A percentile compares a stretch with the other conserved stretches of the same genome.
Conservation (phyloP, 2,329 filamentous ascomycete genomes). For the Thelonectria discophora region DNA sequence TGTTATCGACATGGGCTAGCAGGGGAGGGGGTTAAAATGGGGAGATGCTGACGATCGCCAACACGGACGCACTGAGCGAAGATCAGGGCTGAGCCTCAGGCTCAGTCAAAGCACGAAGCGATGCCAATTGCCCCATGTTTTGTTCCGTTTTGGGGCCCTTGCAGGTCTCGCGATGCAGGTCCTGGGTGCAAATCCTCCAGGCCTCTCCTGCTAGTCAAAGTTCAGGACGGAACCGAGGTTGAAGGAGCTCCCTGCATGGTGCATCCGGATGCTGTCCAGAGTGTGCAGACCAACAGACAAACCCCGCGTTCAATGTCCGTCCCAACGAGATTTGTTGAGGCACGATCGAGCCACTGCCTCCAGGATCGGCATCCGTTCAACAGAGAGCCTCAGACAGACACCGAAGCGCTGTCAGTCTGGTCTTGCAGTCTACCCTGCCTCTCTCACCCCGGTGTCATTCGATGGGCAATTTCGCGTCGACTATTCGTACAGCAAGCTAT, state of each 20-base stretch:
- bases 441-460: no score
- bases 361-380: background rate
- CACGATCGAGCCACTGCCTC: background rate
- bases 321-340: background rate
- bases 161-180: slow-evolving; percentile 38
- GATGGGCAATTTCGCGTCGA: no score
- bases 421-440: no score
- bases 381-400: background rate
- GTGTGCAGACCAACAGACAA: background rate
- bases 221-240: background rate
- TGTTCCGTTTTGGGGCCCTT: slow-evolving; percentile 1
- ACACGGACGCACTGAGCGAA: slow-evolving; percentile 4
- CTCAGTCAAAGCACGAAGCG: background rate
- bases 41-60: slow-evolving; percentile 6
- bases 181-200: slow-evolving; percentile 34
- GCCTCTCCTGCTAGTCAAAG: background rate
- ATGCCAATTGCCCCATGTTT: background rate
- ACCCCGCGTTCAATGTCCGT: background rate
- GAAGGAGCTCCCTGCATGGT: background rate
- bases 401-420: no score
- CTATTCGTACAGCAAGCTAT: no score
- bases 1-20: slow-evolving; percentile 2
- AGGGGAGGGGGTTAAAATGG: background rate
- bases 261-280: no score
- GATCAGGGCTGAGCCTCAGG: slow-evolving; percentile 3